Base-by-base conservation (phyloP, 805 yeast species). In the Starmera amethionina region DNA sequence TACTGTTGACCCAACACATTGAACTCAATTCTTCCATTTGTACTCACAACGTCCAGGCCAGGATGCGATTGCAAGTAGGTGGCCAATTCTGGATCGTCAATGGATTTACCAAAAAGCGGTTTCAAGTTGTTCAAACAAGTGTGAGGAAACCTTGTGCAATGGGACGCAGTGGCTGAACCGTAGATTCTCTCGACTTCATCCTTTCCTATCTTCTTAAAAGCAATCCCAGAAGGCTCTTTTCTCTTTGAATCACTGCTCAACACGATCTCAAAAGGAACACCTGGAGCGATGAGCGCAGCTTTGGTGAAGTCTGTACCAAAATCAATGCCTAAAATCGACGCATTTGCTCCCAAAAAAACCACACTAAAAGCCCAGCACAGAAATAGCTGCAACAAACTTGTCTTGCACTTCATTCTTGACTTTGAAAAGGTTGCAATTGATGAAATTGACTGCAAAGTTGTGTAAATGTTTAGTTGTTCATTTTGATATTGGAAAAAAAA, bases 231-330 rank as follows among this genome's bases (percentile, higher is more conserved):
- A 5, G 79, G 67, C 52, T 90, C 97, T 58, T 93, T 93, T 42
- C 98, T 72, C 61, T 88, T 86, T 3, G 96, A 82, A 52, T 93
- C 97, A 22, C 86, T 81, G 4, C 97, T 86, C 45, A 93, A 65
- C 12, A 93, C 81, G 33, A 93, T 73, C 54, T 93, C 97, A 55
- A 89, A 79, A 13, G 88, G 82, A 16, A 87, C 78, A 11, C 88
- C 86, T 0, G 97, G 97, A 0, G 96, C 96, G 33, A 93, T 83
- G 36, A 93, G 67, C 38, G 81, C 85, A 2, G 95, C 87, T 58
- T 93, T 93, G 19, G 88, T 75, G 65, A 69, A 83, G 53, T 88
- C 90, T 41, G 84, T 82, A 40, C 98, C 98, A 54, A 72, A 79
- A 58, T 93, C 98, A 32, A 93, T 67, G 18, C 96, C 97, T 38